Conservation (phyloP, 768 basidiomycete species). For the Lactarius evosmus region DNA sequence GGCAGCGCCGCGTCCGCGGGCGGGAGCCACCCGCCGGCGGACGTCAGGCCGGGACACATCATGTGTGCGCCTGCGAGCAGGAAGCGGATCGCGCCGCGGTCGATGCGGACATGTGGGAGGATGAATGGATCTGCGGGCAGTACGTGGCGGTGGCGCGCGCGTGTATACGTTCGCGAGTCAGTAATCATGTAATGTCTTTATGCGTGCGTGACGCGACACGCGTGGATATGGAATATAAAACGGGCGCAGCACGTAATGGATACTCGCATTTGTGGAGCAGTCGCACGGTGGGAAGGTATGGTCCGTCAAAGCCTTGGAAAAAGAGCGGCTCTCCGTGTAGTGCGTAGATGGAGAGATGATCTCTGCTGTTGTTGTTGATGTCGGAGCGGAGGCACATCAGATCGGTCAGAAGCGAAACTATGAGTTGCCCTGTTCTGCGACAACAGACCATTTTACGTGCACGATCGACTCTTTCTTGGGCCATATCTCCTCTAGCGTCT, state of each 20-base stretch:
- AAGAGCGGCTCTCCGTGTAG: slow-evolving; percentile 84
- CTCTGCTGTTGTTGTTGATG: slow-evolving; percentile 62
- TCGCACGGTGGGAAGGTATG: slow-evolving; percentile 83
- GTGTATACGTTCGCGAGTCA: background rate
- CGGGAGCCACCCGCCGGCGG: slow-evolving; percentile 84
- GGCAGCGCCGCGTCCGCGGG: slow-evolving; percentile 63
- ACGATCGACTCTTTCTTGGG: slow-evolving; percentile 96
- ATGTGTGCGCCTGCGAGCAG: slow-evolving; percentile 90
- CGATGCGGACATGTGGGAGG: slow-evolving; percentile 83
- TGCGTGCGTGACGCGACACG: too few species aligned
- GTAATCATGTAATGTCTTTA: too few species aligned
- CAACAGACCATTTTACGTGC: slow-evolving; percentile 89
- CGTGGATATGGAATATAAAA: too few species aligned
- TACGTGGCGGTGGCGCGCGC: background rate
- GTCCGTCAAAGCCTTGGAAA: slow-evolving; percentile 96
- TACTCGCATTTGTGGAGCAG: slow-evolving; percentile 85
- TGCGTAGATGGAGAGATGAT: slow-evolving; percentile 91
- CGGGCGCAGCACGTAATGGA: slow-evolving; percentile 5
- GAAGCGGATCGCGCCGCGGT: slow-evolving; percentile 97
- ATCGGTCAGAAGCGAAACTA: slow-evolving; percentile 11
- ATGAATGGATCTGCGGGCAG: slow-evolving; percentile 74
- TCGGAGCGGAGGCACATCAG: slow-evolving; percentile 28
- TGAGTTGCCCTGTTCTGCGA: slow-evolving; percentile 24
- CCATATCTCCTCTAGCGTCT: slow-evolving; percentile 89
- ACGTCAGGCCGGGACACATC: slow-evolving; percentile 98